Conservation (phyloP, 2,329 filamentous ascomycete species). For the Coniochaeta hoffmannii region DNA sequence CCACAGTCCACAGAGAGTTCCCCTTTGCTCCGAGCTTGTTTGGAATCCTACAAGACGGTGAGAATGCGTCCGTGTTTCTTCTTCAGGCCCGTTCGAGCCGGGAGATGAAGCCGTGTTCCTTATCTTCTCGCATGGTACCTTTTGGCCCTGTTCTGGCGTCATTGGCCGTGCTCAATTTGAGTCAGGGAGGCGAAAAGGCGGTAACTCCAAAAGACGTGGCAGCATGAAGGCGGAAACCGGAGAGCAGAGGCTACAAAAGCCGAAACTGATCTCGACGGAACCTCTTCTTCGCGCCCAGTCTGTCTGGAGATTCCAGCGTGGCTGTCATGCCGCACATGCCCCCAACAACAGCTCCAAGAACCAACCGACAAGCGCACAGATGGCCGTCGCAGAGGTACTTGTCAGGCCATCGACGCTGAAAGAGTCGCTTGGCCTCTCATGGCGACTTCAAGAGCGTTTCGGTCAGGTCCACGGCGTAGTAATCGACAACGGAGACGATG, state of each 20-base stretch:
- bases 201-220: neutral
- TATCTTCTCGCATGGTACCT: constrained; percentile 1
- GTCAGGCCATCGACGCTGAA: neutral
- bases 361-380: constrained; percentile 7
- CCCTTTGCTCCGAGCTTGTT: neutral
- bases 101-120: neutral
- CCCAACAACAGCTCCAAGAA: neutral
- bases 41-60: neutral
- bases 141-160: constrained; percentile 1
- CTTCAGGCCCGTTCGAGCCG: constrained; percentile 1
- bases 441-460: neutral
- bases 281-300: constrained; percentile 6
- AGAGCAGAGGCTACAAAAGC: constrained; percentile 2
- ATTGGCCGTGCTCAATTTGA: constrained; percentile 1
- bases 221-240: constrained; percentile 1
- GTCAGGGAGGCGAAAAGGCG: neutral
- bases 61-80: constrained; percentile 2
- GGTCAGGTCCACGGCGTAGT: neutral
- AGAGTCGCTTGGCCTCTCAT: neutral
- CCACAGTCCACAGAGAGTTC: neutral
- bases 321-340: constrained; percentile 7
- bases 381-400: constrained; percentile 11
- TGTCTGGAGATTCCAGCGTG: constrained; percentile 15
- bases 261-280: neutral
- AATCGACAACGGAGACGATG: neutral